Evolutionary conservation across 2,329 filamentous ascomycete genomes (phyloP), one percentile per base, ranked within the genome.

Genomic region (Chaetomiaceae sp.): DNA sequence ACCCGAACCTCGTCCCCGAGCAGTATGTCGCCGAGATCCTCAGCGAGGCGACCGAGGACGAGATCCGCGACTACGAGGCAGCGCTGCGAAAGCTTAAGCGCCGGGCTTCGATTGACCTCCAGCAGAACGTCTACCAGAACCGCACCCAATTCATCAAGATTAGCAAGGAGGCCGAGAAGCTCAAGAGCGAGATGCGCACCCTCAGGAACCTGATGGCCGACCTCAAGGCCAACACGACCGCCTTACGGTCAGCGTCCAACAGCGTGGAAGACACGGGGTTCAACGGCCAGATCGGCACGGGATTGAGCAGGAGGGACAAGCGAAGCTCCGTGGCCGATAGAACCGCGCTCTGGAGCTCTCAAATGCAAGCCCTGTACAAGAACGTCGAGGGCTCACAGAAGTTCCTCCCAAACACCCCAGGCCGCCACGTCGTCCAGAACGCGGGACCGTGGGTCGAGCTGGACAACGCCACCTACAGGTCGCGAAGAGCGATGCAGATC

Each of bases 131-230:
- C 47, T 92, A 95, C 71, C 91, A 96, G 70, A 99, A 99, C 71
- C 85, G 94, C 45, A 95, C 90, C 0, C 94, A 97, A 66, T 99
- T 99, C 67, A 97, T 99, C 77, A 95, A 95, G 71, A 97, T 99
- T 70, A 96, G 91, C 68, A 96, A 97, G 72, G 94, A 99, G 73
- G 94, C 95, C 2, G 94, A 99, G 72, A 96, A 96, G 74, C 82
- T 99, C 54, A 97, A 97, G 72, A 83, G 84, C 51, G 94, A 99
- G 70, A 97, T 99, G 94, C 83, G 89, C 48, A 89, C 89, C 6
- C 80, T 99, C 29, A 84, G 89, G 40, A 89, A 89, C 60, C 79
- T 97, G 48, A 96, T 99, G 87, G 85, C 90, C 2, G 94, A 99
- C 61, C 79, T 99, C 53, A 97, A 90, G 64, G 79, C 83, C 7